A percentile compares a stretch with the other conserved stretches of the same genome.
phyloP scores from a whole-genome alignment of 2,329 filamentous ascomycete species.

The Pseudopyricularia javanii region DNA sequence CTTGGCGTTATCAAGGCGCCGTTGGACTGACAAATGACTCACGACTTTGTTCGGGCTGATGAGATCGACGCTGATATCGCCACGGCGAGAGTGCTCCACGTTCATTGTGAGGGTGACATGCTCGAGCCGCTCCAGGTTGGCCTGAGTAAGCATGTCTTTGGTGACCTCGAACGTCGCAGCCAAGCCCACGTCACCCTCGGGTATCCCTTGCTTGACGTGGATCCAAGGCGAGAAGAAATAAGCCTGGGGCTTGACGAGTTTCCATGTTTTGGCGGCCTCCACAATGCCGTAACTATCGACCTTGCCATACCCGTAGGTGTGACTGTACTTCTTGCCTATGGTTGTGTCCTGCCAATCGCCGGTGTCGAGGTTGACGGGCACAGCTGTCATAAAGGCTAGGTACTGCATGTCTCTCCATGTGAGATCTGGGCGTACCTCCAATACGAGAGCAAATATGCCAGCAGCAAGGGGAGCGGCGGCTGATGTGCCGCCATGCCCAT shows the following conservation, averaged over 20 bases:
- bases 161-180: slow-evolving; percentile 75
- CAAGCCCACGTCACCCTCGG: slow-evolving; percentile 71
- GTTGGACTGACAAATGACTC: slow-evolving; percentile 70
- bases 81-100: slow-evolving; percentile 71
- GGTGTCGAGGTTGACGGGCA: slow-evolving; percentile 60
- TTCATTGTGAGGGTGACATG: slow-evolving; percentile 99
- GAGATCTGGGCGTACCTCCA: slow-evolving; percentile 75
- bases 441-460: slow-evolving; percentile 79
- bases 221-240: slow-evolving; percentile 94
- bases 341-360: slow-evolving; percentile 73
- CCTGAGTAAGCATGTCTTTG: slow-evolving; percentile 62
- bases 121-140: slow-evolving; percentile 78
- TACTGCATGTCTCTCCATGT: slow-evolving; percentile 94
- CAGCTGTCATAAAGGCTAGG: slow-evolving; percentile 71
- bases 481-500: slow-evolving; percentile 83
- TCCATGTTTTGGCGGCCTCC: slow-evolving; percentile 73
- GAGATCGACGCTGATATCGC: slow-evolving; percentile 86
- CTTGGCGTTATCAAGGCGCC: slow-evolving; percentile 52
- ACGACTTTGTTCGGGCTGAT: slow-evolving; percentile 71
- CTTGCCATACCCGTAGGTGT: slow-evolving; percentile 93
- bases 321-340: slow-evolving; percentile 78
- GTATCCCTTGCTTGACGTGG: slow-evolving; percentile 74
- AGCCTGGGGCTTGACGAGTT: slow-evolving; percentile 84
- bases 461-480: slow-evolving; percentile 88
- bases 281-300: slow-evolving; percentile 80